phyloP scores from a whole-genome alignment of 257 asterid genomes.

The Primulina tabacum region DNA sequence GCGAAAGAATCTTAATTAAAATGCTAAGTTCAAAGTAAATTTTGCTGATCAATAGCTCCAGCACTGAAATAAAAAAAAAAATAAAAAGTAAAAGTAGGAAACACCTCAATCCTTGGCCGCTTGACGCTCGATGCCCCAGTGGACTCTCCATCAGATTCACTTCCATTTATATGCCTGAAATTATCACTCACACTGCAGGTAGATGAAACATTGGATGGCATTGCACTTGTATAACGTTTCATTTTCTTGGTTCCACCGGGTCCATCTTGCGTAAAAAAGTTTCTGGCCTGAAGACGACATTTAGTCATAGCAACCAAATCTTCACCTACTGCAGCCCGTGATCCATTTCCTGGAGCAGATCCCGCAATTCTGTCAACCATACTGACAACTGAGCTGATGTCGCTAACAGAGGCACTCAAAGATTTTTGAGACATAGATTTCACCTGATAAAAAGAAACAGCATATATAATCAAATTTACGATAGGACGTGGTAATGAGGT shows the following conservation, averaged over 20 bases:
- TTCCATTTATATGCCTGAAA: conserved; percentile 53
- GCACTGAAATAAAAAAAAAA: conserved; percentile 13
- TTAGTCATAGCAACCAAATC: conserved; percentile 97
- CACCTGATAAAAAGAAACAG: conserved; percentile 52
- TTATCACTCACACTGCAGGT: conserved; percentile 66
- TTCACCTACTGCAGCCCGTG: conserved; percentile 96
- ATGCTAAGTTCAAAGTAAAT: conserved; percentile 1
- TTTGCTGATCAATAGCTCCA: conserved; percentile 15
- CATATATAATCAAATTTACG: conserved; percentile 1
- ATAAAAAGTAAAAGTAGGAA: conserved; percentile 19
- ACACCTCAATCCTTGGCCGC: conserved; percentile 71
- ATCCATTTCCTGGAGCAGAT: conserved; percentile 98
- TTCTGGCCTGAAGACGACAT: conserved; percentile 87
- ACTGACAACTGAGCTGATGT: conserved; percentile 86
- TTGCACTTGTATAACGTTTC: conserved; percentile 80
- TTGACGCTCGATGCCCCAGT: conserved; percentile 69
- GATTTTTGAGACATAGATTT: conserved; percentile 62
- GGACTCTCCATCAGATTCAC: conserved; percentile 87
- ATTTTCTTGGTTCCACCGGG: conserved; percentile 76
- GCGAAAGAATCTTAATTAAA: conserved; percentile 1
- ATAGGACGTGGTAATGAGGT: conserved; percentile 3
- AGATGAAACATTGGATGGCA: conserved; percentile 79
- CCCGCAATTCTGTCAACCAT: conserved; percentile 96
- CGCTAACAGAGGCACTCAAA: conserved; percentile 72
- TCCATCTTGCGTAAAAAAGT: conserved; percentile 74